phyloP scores from a whole-genome alignment of 108 stramenopile species.

The Epithemia pelagica region DNA sequence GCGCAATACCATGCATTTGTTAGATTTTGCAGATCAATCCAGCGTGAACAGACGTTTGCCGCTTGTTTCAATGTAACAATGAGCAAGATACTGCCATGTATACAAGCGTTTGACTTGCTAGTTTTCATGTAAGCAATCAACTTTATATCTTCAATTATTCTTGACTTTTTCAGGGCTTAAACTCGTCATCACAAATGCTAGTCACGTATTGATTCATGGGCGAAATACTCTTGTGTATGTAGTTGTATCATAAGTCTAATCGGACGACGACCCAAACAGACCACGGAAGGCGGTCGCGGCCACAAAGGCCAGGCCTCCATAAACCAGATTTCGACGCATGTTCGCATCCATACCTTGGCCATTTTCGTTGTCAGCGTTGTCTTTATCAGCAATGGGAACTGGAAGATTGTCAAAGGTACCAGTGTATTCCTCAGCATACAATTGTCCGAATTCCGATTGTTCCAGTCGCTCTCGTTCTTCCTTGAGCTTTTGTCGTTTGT shows the following conservation, averaged over 20 bases:
- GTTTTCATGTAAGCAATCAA: not conserved
- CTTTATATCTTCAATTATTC: not conserved
- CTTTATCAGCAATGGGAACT: not conserved
- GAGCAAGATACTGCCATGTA: no score
- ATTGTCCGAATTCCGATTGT: not conserved
- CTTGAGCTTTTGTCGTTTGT: not conserved
- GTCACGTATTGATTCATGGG: no score
- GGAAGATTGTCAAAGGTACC: not conserved
- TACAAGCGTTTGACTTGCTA: no score
- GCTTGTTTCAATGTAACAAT: no score
- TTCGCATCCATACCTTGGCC: no score
- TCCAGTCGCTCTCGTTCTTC: not conserved
- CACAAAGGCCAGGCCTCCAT: not conserved
- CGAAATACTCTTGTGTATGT: no score
- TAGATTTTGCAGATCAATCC: no score
- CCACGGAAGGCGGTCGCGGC: not conserved
- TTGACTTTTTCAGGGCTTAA: not conserved
- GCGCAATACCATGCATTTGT: no score
- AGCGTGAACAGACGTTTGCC: no score
- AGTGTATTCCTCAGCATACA: not conserved
- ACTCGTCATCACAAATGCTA: no score
- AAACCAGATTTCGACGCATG: not conserved
- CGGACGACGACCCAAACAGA: not conserved
- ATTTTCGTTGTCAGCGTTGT: not conserved
- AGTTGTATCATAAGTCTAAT: not conserved